Evolutionary conservation across 2,329 filamentous ascomycete species (phyloP).

Genomic region (Cylindrodendrum hubeiense): DNA sequence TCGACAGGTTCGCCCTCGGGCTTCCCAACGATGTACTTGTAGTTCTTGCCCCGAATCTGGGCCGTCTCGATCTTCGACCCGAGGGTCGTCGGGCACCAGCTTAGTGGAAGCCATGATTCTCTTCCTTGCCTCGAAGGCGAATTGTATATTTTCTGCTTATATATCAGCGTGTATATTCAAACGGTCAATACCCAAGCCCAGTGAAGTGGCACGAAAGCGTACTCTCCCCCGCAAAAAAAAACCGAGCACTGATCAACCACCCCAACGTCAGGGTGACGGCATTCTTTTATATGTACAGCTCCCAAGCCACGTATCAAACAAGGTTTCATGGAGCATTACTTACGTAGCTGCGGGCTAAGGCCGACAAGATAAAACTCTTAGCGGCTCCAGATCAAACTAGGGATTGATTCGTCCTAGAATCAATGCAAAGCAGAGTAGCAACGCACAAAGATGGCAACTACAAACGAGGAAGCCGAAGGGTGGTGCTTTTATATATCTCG

Average conservation of each 20-base stretch:
- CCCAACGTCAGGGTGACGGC: not conserved
- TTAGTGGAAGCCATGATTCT: conserved; percentile 68
- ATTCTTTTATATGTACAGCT: not conserved
- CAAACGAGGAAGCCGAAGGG: not conserved
- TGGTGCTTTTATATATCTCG: conserved; percentile 6
- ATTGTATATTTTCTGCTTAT: not conserved
- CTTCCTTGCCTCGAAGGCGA: not conserved
- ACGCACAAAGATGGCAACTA: not conserved
- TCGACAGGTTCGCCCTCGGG: conserved; percentile 58
- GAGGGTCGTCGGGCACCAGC: conserved; percentile 73
- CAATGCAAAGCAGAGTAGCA: not conserved
- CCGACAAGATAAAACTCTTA: conserved; percentile 3
- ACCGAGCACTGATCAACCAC: no score
- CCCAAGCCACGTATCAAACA: not conserved
- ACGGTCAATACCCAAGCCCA: not conserved
- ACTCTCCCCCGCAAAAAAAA: not conserved
- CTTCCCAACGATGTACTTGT: conserved; percentile 72
- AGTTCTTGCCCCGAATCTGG: conserved; percentile 76
- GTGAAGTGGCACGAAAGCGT: not conserved
- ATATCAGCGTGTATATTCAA: not conserved
- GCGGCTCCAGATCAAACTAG: conserved; percentile 4
- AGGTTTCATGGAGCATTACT: conserved; percentile 5
- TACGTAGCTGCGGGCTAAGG: conserved; percentile 1
- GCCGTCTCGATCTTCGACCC: conserved; percentile 74
- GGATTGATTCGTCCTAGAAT: conserved; percentile 1